Evolutionary conservation across 306 rosid genomes (phyloP).

Genomic region (Calophaca sinica): DNA sequence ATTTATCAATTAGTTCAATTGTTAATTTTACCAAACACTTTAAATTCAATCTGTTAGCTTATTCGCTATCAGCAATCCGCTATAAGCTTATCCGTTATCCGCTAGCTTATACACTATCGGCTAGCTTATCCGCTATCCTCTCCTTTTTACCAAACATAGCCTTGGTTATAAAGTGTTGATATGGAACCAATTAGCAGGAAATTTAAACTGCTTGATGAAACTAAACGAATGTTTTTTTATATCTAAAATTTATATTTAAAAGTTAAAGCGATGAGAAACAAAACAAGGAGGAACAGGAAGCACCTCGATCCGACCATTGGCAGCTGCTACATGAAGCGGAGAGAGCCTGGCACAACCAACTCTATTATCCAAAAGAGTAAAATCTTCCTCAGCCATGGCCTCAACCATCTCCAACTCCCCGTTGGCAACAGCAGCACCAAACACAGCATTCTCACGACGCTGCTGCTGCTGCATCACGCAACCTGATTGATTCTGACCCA

Average conservation of each 20-base stretch:
- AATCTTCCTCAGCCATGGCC: conserved; percentile 58
- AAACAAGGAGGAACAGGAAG: not conserved
- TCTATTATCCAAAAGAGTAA: conserved; percentile 54
- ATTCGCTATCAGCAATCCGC: too few species aligned
- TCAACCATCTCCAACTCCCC: conserved; percentile 68
- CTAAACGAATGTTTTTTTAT: too few species aligned
- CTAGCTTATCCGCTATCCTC: too few species aligned
- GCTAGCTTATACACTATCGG: too few species aligned
- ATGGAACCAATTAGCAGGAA: not conserved
- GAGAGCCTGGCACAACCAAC: conserved; percentile 59
- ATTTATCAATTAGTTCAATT: too few species aligned
- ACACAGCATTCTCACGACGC: conserved; percentile 50
- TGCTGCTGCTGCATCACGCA: conserved; percentile 48
- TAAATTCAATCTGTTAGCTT: too few species aligned
- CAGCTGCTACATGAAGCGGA: conserved; percentile 80
- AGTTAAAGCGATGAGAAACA: not conserved
- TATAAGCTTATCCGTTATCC: too few species aligned
- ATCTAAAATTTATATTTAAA: too few species aligned
- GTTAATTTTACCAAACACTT: too few species aligned
- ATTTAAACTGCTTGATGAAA: not conserved
- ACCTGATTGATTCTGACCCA: conserved; percentile 83
- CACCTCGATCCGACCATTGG: conserved; percentile 85
- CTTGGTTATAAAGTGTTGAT: too few species aligned
- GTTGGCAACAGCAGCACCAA: conserved; percentile 67
- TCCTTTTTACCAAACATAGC: too few species aligned